Percentiles rank a stretch among this genome's conserved stretches.
These are phyloP conservation scores for Theobroma cacao DNA, from an alignment of 345 rosid genomes.

Conservation along the genomic window DNA sequence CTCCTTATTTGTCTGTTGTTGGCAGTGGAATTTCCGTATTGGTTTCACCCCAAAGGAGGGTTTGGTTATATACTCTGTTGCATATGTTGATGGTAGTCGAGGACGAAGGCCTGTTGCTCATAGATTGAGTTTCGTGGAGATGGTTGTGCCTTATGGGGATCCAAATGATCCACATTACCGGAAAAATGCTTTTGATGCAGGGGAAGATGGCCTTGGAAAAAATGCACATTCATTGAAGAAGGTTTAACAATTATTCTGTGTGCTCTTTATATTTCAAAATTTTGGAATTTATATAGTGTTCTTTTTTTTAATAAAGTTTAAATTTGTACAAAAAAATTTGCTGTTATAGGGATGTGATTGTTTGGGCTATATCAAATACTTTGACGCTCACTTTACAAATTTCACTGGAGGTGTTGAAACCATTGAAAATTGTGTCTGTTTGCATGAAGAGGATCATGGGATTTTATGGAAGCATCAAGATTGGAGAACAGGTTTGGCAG, in stretches of 20 bases:
- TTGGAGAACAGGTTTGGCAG: constrained; percentile 80
- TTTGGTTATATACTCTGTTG: constrained; percentile 64
- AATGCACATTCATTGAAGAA: constrained; percentile 75
- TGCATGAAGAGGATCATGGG: constrained; percentile 81
- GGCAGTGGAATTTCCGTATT: constrained; percentile 74
- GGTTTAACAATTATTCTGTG: constrained; percentile 25
- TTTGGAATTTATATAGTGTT: not conserved
- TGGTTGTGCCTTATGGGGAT: constrained; percentile 87
- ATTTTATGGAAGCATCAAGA: constrained; percentile 85
- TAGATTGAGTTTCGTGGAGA: constrained; percentile 76
- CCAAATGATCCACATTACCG: constrained; percentile 79
- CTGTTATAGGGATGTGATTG: constrained; percentile 63
- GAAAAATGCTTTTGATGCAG: constrained; percentile 80
- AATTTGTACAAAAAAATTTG: not conserved
- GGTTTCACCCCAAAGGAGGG: constrained; percentile 84
- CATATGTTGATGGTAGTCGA: constrained; percentile 69
- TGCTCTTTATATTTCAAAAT: not conserved
- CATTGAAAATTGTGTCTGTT: constrained; percentile 66
- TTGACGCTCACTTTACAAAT: constrained; percentile 70
- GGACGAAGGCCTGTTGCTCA: constrained; percentile 75
- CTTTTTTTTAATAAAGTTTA: not conserved
- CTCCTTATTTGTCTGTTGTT: not conserved
- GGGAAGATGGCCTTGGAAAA: constrained; percentile 81
- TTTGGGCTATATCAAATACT: constrained; percentile 70
- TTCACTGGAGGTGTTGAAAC: constrained; percentile 80